Base-by-base conservation (phyloP, 805 yeast genomes). In the Pichia deserticola region DNA sequence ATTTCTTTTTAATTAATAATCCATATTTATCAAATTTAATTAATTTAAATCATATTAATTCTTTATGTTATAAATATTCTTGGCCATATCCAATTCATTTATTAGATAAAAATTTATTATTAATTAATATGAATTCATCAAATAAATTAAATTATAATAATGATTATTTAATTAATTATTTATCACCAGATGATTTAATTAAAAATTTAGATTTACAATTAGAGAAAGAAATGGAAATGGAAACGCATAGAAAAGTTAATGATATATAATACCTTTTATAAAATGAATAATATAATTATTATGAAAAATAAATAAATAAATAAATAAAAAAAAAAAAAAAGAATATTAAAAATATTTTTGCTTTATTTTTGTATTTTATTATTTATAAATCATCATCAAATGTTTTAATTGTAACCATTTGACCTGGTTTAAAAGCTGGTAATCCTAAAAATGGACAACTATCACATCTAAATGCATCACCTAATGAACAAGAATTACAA, bases 371-470 rank as follows among this genome's bases (percentile, higher is more conserved):
- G 8, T 34, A 3, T 34, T 34, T 34, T 4, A 30, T 4, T 15
- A 11, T 5, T 62, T 57, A 86, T 58, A 86, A 74, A 64, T 88
- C 95, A 65, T 86, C 95, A 39, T 84, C 86, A 58, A 86, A 79
- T 48, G 80, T 77, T 60, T 78, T 89, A 54, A 92, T 70, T 34
- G 84, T 82, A 48, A 93, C 81, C 10, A 82, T 82, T 70, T 93
- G 95, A 47, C 99, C 99, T 1, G 98, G 99, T 69, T 89, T 89
- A 77, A 93, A 93, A 4, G 99, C 97, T 13, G 99, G 99, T 42
- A 93, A 73, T 0, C 99, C 99, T 57, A 93, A 72, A 68, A 84
- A 93, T 38, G 99, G 99, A 70, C 99, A 93, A 3, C 98, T 97
- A 58, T 90, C 96, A 67, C 99, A 93, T 62, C 99, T 76, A 71